Conservation (phyloP, 2,329 filamentous ascomycete species). For the Elsinoe arachidis region DNA sequence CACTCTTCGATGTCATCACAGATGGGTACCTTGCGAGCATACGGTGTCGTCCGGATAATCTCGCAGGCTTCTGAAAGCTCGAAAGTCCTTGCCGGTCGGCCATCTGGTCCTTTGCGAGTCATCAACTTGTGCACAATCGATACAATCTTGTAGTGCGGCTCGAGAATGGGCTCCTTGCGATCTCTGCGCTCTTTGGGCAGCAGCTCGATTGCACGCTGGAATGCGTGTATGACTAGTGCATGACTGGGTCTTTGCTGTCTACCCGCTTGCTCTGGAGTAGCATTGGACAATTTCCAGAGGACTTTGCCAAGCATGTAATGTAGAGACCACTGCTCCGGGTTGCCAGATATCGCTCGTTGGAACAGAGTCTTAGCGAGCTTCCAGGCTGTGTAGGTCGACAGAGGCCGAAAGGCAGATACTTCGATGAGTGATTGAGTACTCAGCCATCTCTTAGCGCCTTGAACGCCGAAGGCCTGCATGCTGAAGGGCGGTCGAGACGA, state of each 20-base stretch:
- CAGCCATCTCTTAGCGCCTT: conserved; percentile 53
- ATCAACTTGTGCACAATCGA: conserved; percentile 77
- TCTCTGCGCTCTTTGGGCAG: conserved; percentile 48
- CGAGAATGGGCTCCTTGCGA: conserved; percentile 68
- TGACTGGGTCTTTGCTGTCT: conserved; percentile 1
- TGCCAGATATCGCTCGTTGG: conserved; percentile 48
- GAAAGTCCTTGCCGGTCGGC: conserved; percentile 30
- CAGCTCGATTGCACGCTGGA: conserved; percentile 46
- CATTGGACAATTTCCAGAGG: conserved; percentile 60
- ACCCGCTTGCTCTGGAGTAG: conserved; percentile 22
- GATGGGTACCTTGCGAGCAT: conserved; percentile 43
- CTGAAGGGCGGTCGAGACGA: conserved; percentile 59
- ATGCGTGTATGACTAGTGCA: conserved; percentile 13
- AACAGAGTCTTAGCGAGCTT: conserved; percentile 56
- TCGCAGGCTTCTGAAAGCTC: conserved; percentile 36
- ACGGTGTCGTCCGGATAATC: conserved; percentile 43
- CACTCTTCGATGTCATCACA: conserved; percentile 45
- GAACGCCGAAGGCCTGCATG: conserved; percentile 57
- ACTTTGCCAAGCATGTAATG: conserved; percentile 65
- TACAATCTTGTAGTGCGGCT: conserved; percentile 87
- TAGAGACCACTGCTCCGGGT: conserved; percentile 56
- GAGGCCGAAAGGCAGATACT: conserved; percentile 46
- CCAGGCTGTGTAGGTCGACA: conserved; percentile 55
- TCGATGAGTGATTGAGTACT: conserved; percentile 52
- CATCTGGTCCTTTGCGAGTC: conserved; percentile 37